Evolutionary conservation across 225 moss, liverwort and hornwort species (phyloP), one percentile per base, ranked within the genome.

Genomic region (Pleurozium schreberi): DNA sequence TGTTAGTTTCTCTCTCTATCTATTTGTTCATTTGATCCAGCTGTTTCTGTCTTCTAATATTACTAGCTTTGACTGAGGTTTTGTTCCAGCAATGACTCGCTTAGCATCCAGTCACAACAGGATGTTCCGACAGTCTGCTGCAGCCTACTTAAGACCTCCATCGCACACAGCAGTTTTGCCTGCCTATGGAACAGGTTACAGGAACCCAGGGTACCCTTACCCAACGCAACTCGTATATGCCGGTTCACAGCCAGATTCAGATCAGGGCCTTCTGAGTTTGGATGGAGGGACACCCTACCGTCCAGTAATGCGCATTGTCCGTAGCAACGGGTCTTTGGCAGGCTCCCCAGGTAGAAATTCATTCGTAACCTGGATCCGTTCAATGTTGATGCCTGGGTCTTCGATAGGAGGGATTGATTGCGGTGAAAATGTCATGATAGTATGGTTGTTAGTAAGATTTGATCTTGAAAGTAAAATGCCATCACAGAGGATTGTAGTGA

Each of bases 121-220:
- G 88, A 94, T 96, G 89, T 97, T 97, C 88, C 93, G 96, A 86
- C 95, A 95, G 88, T 95, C 97, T 85, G 98, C 97, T 67, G 97
- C 96, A 81, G 97, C 98, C 17, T 97, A 96, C 85, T 86, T 96
- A 50, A 97, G 96, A 91, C 97, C 95, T 78, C 94, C 98, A 27
- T 96, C 96, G 55, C 97, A 96, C 85, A 85, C 94, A 86, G 94
- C 96, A 73, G 93, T 95, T 89, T 89, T 94, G 40, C 95, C 96
- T 30, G 89, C 91, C 25, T 96, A 94, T 89, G 90, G 93, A 77
- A 75, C 94, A 61, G 95, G 90, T 69, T 88, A 84, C 86, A 95
- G 97, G 91, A 95, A 84, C 87, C 82, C 96, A 53, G 93, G 91
- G 61, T 96, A 95, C 86, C 89, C 90, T 53, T 95, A 93, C 63